Evolutionary conservation across 192 early-diverging fungal species (phyloP).

Genomic region (Helicostylum pulchrum): DNA sequence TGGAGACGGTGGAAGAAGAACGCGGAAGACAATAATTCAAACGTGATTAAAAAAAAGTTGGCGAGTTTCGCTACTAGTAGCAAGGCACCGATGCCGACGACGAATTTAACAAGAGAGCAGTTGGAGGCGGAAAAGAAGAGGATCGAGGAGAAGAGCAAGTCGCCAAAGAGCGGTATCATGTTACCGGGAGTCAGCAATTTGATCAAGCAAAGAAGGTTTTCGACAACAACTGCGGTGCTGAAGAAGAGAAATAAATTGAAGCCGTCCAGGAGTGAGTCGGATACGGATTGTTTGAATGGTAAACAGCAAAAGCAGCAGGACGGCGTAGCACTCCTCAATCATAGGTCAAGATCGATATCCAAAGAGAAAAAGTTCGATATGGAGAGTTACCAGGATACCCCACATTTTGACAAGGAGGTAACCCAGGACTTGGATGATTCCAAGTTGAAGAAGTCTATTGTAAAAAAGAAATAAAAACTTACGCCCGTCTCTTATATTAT

Average conservation of each 20-base stretch:
- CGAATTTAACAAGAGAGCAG: not conserved
- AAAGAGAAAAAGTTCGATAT: too few relatives aligned
- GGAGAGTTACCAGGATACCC: too few relatives aligned
- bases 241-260: not conserved
- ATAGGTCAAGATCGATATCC: too few relatives aligned
- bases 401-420: too few relatives aligned
- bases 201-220: not conserved
- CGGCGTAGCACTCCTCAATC: too few relatives aligned
- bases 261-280: not conserved
- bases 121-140: not conserved
- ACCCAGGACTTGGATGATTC: too few relatives aligned
- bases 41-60: too few relatives aligned
- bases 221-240: not conserved
- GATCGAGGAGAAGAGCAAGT: not conserved
- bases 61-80: not conserved
- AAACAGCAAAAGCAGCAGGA: too few relatives aligned
- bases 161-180: not conserved
- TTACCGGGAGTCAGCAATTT: not conserved
- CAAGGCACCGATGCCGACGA: not conserved
- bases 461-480: not conserved
- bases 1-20: constrained; percentile 54
- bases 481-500: not conserved
- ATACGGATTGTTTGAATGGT: not conserved
- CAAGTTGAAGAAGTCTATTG: too few relatives aligned
- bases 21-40: not conserved